Evolutionary conservation across 2,329 filamentous ascomycete species (phyloP).

Genomic region (Sporothrix brasiliensis): DNA sequence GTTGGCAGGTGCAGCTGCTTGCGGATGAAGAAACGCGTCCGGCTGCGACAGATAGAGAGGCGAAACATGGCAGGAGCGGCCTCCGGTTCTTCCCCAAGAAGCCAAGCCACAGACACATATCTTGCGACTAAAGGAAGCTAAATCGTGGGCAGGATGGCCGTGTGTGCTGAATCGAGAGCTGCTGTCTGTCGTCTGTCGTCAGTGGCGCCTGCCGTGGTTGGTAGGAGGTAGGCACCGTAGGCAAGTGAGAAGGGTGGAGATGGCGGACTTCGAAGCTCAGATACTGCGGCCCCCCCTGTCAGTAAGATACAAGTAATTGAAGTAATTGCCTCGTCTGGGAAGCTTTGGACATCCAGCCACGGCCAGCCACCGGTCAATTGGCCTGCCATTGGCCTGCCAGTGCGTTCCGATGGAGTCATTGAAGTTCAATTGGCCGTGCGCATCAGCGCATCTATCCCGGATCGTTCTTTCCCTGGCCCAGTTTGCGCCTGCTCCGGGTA

Average conservation of each 20-base stretch:
- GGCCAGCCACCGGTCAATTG: slow-evolving; percentile 8
- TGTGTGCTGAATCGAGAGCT: slow-evolving; percentile 10
- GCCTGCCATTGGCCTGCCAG: background rate
- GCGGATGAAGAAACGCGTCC: slow-evolving; percentile 7
- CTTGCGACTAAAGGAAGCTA: background rate
- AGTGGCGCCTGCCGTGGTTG: slow-evolving; percentile 13
- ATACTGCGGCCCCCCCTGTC: background rate
- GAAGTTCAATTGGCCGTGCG: background rate
- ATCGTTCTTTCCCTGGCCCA: background rate
- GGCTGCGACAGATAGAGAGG: background rate
- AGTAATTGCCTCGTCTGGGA: slow-evolving; percentile 17
- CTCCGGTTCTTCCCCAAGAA: background rate
- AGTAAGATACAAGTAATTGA: slow-evolving; percentile 9
- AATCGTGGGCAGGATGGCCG: background rate
- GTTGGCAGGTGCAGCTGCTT: background rate
- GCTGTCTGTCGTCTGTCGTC: slow-evolving; percentile 6
- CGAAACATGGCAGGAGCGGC: slow-evolving; percentile 5
- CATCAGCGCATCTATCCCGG: background rate
- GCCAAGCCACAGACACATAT: background rate
- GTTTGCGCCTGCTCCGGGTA: background rate
- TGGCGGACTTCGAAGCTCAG: background rate
- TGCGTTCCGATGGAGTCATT: slow-evolving; percentile 3
- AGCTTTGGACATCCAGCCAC: background rate
- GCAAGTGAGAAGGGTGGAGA: background rate
- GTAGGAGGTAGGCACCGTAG: no score